These are phyloP conservation scores for Xylaria arbuscula DNA, from an alignment of 2,329 filamentous ascomycete genomes.

Conservation along the genomic window DNA sequence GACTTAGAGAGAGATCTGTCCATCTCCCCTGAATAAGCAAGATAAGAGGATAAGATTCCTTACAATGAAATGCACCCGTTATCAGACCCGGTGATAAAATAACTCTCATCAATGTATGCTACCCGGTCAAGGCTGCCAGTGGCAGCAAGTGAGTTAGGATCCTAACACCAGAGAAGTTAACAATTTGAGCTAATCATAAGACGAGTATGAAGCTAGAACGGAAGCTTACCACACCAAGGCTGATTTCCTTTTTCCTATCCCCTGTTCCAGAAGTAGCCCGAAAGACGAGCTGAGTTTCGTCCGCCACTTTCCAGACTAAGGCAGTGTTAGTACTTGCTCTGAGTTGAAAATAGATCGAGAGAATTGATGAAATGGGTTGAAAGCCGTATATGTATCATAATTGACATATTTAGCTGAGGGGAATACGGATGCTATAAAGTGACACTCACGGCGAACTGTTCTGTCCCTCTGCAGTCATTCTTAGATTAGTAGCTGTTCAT, in stretches of 20 bases:
- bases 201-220: not conserved
- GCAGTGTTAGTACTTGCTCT: slow-evolving; percentile 7
- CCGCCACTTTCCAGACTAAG: slow-evolving; percentile 88
- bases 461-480: slow-evolving; percentile 72
- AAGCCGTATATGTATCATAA: not conserved
- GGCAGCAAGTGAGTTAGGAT: slow-evolving; percentile 66
- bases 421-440: not conserved
- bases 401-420: not conserved
- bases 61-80: slow-evolving; percentile 86
- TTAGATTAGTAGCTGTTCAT: slow-evolving; percentile 16
- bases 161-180: slow-evolving; percentile 36
- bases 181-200: slow-evolving; percentile 36
- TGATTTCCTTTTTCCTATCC: slow-evolving; percentile 60
- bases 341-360: not conserved
- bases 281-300: slow-evolving; percentile 96
- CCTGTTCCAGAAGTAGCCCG: slow-evolving; percentile 75
- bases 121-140: slow-evolving; percentile 93
- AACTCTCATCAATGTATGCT: slow-evolving; percentile 86
- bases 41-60: slow-evolving; percentile 50
- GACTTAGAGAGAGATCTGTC: too few species aligned
- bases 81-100: slow-evolving; percentile 93
- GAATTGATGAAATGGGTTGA: not conserved
- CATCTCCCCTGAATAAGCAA: not conserved
- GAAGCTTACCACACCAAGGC: slow-evolving; percentile 32
- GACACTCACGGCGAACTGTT: slow-evolving; percentile 71